These are phyloP conservation scores for Jackrogersella multiformis DNA, from an alignment of 495 filamentous ascomycete species.

Conservation along the genomic window DNA sequence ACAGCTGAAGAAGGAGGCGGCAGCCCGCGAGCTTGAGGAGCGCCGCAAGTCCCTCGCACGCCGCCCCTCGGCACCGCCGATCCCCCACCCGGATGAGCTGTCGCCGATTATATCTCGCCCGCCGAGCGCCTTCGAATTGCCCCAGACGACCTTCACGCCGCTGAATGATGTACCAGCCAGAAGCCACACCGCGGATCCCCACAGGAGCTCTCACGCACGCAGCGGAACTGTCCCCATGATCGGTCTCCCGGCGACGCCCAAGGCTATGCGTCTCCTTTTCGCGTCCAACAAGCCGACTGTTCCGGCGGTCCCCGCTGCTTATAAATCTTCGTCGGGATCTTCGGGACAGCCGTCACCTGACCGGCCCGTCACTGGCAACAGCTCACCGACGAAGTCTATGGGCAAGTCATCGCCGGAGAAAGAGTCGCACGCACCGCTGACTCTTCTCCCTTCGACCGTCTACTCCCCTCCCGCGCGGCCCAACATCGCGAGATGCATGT, in stretches of 20 bases:
- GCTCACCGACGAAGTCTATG: constrained; percentile 42
- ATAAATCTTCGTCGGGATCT: constrained; percentile 46
- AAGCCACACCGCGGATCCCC: constrained; percentile 58
- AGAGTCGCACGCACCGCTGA: constrained; percentile 41
- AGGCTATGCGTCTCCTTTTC: constrained; percentile 84
- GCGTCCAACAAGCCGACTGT: constrained; percentile 69
- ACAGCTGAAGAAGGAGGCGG: constrained; percentile 74
- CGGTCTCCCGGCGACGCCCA: constrained; percentile 83
- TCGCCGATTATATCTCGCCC: constrained; percentile 51
- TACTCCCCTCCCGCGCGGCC: constrained; percentile 68
- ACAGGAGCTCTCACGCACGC: constrained; percentile 53
- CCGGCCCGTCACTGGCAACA: constrained; percentile 30
- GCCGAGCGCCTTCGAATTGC: constrained; percentile 56
- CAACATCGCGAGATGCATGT: constrained; percentile 73
- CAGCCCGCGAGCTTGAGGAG: constrained; percentile 87
- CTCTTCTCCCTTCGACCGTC: constrained; percentile 67
- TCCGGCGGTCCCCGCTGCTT: constrained; percentile 69
- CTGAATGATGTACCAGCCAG: constrained; percentile 53
- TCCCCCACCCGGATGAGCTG: constrained; percentile 76
- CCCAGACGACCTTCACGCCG: constrained; percentile 51
- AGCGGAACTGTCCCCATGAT: constrained; percentile 61
- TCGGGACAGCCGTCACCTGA: constrained; percentile 44
- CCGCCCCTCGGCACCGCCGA: constrained; percentile 79
- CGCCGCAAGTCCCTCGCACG: constrained; percentile 82
- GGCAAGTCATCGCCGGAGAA: constrained; percentile 40